Conservation (phyloP, 129 eudicot genomes). For the Helianthus tuberosus region DNA sequence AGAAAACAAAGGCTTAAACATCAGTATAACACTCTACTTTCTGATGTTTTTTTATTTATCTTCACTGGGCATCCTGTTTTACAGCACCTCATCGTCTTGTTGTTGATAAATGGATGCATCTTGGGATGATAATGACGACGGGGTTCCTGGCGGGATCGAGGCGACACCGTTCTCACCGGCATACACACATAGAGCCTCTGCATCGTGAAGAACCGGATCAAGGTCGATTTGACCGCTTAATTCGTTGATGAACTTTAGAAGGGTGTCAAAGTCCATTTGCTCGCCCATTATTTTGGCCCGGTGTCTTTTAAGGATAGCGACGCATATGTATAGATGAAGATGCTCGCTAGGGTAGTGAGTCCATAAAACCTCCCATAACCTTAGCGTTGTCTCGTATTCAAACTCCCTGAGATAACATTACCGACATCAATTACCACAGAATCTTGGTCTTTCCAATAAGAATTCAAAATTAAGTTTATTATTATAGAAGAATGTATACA, state of each 20-base stretch:
- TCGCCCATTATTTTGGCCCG: constrained; percentile 89
- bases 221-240: constrained; percentile 84
- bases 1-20: constrained; percentile 16
- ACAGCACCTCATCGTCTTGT: constrained; percentile 76
- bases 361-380: constrained; percentile 93
- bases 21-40: constrained; percentile 6
- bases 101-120: constrained; percentile 61
- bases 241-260: constrained; percentile 81
- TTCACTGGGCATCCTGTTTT: constrained; percentile 7
- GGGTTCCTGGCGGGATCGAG: constrained; percentile 94
- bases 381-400: constrained; percentile 66
- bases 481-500: background rate
- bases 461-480: background rate
- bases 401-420: constrained; percentile 68
- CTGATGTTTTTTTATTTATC: constrained; percentile 3
- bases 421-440: background rate
- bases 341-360: constrained; percentile 84
- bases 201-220: constrained; percentile 68
- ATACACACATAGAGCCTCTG: constrained; percentile 84
- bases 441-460: background rate
- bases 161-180: constrained; percentile 93
- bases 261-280: constrained; percentile 94
- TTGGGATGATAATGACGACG: constrained; percentile 73
- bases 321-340: constrained; percentile 79
- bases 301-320: constrained; percentile 77